Evolutionary conservation across 768 basidiomycete genomes (phyloP).

Genomic region (Pulveroboletus sp.): DNA sequence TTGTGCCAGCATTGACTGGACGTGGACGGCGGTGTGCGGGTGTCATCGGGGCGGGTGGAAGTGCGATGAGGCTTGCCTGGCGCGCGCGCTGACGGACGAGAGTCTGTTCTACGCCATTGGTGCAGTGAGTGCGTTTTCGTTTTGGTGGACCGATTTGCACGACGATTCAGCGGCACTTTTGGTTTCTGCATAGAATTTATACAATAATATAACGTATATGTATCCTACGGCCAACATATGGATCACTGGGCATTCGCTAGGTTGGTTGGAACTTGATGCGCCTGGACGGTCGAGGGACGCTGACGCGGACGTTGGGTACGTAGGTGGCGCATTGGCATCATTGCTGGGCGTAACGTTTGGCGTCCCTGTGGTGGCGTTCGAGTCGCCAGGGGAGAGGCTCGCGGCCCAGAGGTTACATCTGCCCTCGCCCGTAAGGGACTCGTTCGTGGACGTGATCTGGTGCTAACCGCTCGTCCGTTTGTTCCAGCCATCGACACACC

Average conservation of each 20-base stretch:
- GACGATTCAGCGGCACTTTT: not conserved
- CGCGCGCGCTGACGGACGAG: slow-evolving; percentile 68
- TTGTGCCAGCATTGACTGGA: slow-evolving; percentile 88
- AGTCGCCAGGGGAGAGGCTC: slow-evolving; percentile 82
- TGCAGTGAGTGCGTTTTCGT: slow-evolving; percentile 50
- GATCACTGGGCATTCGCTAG: slow-evolving; percentile 75
- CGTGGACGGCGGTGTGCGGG: slow-evolving; percentile 91
- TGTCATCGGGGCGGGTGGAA: slow-evolving; percentile 79
- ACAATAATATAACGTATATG: slow-evolving; percentile 90
- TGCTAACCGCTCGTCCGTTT: not conserved
- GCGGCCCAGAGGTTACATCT: slow-evolving; percentile 80
- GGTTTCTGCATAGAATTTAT: slow-evolving; percentile 63
- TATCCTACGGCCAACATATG: slow-evolving; percentile 90
- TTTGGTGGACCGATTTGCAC: not conserved
- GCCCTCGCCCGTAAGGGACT: slow-evolving; percentile 64
- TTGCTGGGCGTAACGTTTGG: slow-evolving; percentile 89
- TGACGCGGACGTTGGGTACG: slow-evolving; percentile 22
- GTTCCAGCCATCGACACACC: slow-evolving; percentile 61
- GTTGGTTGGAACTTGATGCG: slow-evolving; percentile 33
- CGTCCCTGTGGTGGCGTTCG: slow-evolving; percentile 79
- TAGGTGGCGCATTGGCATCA: slow-evolving; percentile 65
- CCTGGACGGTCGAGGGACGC: not conserved
- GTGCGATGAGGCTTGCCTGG: slow-evolving; percentile 78
- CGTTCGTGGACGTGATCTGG: not conserved
- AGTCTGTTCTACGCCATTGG: slow-evolving; percentile 88